These are phyloP conservation scores for Boletus semigastroideus DNA, from an alignment of 1,284 basidiomycete genomes.

Conservation along the genomic window DNA sequence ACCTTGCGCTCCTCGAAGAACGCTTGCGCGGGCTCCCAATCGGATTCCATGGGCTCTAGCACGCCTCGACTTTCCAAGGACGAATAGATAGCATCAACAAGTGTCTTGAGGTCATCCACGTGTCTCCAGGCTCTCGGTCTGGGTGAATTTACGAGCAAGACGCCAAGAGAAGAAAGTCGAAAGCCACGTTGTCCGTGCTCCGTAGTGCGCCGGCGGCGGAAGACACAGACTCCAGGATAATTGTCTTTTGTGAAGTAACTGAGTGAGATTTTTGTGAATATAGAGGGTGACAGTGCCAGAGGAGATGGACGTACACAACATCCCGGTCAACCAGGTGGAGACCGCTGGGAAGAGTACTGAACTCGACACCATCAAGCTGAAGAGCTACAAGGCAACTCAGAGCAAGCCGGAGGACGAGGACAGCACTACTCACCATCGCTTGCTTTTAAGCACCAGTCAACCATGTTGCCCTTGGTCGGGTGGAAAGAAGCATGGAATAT, in stretches of 20 bases:
- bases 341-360: slow-evolving; percentile 75
- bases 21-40: slow-evolving; percentile 58
- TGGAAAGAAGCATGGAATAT: slow-evolving; percentile 83
- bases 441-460: slow-evolving; percentile 73
- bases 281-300: background rate
- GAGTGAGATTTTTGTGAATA: slow-evolving; percentile 10
- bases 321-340: slow-evolving; percentile 77
- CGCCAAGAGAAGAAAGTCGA: slow-evolving; percentile 73
- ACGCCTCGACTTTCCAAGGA: slow-evolving; percentile 46
- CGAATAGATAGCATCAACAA: slow-evolving; percentile 56
- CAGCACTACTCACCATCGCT: slow-evolving; percentile 51
- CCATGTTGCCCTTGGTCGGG: slow-evolving; percentile 71
- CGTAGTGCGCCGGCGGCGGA: slow-evolving; percentile 61
- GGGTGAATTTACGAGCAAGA: slow-evolving; percentile 61
- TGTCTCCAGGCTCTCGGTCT: slow-evolving; percentile 74
- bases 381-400: slow-evolving; percentile 46
- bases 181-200: slow-evolving; percentile 75
- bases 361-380: slow-evolving; percentile 68
- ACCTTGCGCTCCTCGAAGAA: slow-evolving; percentile 68
- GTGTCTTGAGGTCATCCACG: slow-evolving; percentile 56
- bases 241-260: slow-evolving; percentile 72
- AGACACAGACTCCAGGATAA: slow-evolving; percentile 71
- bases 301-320: slow-evolving; percentile 57
- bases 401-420: background rate
- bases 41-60: slow-evolving; percentile 51